Evolutionary conservation across 805 yeast species (phyloP).

Genomic region (Saccharomycopsis vini): DNA sequence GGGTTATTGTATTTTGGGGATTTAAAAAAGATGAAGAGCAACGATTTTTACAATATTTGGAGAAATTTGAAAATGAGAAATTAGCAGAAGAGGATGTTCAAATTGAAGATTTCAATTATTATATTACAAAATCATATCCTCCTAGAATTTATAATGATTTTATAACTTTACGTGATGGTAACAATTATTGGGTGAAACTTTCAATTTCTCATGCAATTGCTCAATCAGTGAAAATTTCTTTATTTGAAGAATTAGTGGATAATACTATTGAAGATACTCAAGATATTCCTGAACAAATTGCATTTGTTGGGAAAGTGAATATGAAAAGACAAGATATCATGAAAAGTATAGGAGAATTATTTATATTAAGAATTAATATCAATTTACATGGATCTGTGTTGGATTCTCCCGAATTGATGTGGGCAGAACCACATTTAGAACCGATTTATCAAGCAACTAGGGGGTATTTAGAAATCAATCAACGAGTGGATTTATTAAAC

Average conservation of each 20-base stretch:
- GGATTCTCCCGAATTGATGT: conserved; percentile 96
- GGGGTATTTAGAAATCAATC: conserved; percentile 91
- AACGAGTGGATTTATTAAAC: conserved; percentile 80
- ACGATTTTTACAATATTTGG: conserved; percentile 73
- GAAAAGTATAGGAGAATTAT: conserved; percentile 95
- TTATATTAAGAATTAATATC: conserved; percentile 75
- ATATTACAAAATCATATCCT: conserved; percentile 87
- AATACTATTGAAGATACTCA: conserved; percentile 96
- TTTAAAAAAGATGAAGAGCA: conserved; percentile 76
- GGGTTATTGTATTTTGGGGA: conserved; percentile 97
- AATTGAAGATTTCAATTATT: conserved; percentile 89
- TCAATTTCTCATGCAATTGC: conserved; percentile 94
- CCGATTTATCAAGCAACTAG: conserved; percentile 97
- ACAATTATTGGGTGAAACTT: conserved; percentile 82
- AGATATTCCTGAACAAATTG: conserved; percentile 93
- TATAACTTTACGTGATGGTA: conserved; percentile 82
- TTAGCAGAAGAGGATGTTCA: conserved; percentile 87
- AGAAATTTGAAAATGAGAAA: conserved; percentile 87
- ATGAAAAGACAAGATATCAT: conserved; percentile 92
- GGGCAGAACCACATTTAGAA: conserved; percentile 97
- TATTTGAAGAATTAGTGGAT: conserved; percentile 92
- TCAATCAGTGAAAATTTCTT: conserved; percentile 88
- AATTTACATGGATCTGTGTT: conserved; percentile 80
- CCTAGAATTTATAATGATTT: conserved; percentile 95
- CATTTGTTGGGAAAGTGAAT: conserved; percentile 87